Evolutionary conservation across 2,329 filamentous ascomycete genomes (phyloP).

Genomic region (Fusarium chlamydosporum): DNA sequence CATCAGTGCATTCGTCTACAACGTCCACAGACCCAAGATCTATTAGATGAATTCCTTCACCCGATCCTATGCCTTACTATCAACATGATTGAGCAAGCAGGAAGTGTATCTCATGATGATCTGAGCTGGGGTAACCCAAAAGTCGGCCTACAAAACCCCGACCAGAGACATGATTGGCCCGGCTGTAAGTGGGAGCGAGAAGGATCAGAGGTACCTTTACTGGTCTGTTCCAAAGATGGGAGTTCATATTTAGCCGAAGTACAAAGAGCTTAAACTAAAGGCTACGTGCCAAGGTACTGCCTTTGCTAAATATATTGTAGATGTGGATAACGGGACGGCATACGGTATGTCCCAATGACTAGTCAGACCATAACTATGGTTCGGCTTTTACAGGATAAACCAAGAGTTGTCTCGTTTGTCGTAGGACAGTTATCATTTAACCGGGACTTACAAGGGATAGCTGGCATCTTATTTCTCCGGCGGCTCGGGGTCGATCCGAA

Average conservation of each 20-base stretch:
- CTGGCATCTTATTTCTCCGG: slow-evolving; percentile 11
- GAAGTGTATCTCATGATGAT: slow-evolving; percentile 12
- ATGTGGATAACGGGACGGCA: slow-evolving; percentile 17
- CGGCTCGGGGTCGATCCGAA: slow-evolving; percentile 23
- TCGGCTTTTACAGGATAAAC: slow-evolving; percentile 9
- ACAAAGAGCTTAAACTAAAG: not conserved
- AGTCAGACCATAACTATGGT: slow-evolving; percentile 30
- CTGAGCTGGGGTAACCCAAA: slow-evolving; percentile 12
- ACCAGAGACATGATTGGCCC: slow-evolving; percentile 29
- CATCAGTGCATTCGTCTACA: not conserved
- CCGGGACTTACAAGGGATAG: not conserved
- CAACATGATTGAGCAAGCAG: not conserved
- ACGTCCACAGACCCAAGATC: not conserved
- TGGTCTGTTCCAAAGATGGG: not conserved
- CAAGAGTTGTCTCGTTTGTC: not conserved
- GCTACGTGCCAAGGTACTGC: not conserved
- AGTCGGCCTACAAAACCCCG: slow-evolving; percentile 16
- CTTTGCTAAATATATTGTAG: not conserved
- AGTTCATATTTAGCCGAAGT: slow-evolving; percentile 32
- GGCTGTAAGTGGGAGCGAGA: slow-evolving; percentile 20
- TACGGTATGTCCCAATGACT: slow-evolving; percentile 8
- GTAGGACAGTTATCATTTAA: slow-evolving; percentile 11
- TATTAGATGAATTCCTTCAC: no score
- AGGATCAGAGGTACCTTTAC: slow-evolving; percentile 22
- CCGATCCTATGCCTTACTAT: no score